Conservation (phyloP, 768 basidiomycete species). For the Kwoniella europaea region DNA sequence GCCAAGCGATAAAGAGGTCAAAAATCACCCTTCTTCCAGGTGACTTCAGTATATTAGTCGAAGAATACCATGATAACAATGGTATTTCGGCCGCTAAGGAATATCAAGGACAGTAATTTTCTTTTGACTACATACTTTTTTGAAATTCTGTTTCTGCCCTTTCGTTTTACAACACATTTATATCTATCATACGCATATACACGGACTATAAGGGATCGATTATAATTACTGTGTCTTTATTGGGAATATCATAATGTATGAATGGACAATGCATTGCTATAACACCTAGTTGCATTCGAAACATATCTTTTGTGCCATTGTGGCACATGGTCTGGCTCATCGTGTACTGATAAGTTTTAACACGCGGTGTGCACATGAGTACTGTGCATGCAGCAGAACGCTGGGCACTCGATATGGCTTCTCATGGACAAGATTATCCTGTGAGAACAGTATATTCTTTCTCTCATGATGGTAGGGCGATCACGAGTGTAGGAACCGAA, state of each 20-base stretch:
- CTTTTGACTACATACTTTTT: not conserved
- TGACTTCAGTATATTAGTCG: no score
- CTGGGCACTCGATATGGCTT: no score
- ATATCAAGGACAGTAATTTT: not conserved
- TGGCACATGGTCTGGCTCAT: no score
- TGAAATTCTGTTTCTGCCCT: not conserved
- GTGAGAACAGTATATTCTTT: no score
- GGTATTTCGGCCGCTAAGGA: no score
- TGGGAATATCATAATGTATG: not conserved
- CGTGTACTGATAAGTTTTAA: no score
- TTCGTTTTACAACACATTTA: not conserved
- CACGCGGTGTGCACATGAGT: no score
- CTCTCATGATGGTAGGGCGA: no score
- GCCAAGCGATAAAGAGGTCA: not conserved
- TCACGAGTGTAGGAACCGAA: not conserved
- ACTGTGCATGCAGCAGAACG: no score
- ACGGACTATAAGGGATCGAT: not conserved
- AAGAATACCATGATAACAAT: no score
- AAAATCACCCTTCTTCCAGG: no score
- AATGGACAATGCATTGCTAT: constrained; percentile 3
- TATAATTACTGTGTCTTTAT: constrained; percentile 1
- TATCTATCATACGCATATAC: not conserved
- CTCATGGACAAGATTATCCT: no score
- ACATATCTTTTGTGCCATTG: not conserved
- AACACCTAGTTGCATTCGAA: not conserved